Evolutionary conservation across 345 rosid genomes (phyloP), one percentile per base, ranked within the genome.

Genomic region (Eucalyptus cloeziana): DNA sequence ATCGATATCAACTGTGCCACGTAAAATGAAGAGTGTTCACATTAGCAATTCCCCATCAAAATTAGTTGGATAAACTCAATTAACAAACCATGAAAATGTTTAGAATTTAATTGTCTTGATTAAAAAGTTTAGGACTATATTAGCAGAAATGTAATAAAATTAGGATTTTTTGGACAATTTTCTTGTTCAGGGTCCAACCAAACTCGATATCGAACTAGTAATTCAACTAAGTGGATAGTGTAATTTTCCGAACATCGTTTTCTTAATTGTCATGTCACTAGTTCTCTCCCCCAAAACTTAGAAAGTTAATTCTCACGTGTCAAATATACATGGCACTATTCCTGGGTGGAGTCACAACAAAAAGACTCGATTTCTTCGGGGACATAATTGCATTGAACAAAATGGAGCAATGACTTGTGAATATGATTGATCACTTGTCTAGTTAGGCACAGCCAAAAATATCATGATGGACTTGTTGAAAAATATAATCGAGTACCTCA

Each of bases 11-110:
- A 22, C 0, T 24, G 0, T 56, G 1, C 6, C 13, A 24, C 6
- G 1, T 56, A 56, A 22, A 22, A 56, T 56, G 6, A 56, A 22
- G 0, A 2, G 1, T 0, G 0, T 56, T 24, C 3, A 10, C 1
- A 2, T 56, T 4, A 56, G 1, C 6, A 22, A 56, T 56, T 56
- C 3, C 1, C 3, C 0, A 10, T 56, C 3, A 56, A 24, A 56
- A 56, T 24, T 56, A 24, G 0, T 0, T 22, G 0, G 1, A 22
- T 56, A 4, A 25, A 56, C 16, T 30, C 1, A 62, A 30, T 62
- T 3, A 1, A 13, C 2, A 13, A 13, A 62, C 14, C 0, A 0
- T 56, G 6, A 27, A 60, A 12, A 12, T 27, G 2, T 12, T 30
- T 30, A 62, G 0, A 0, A 62, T 6, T 3, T 1, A 62, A 62